Percentiles rank a stretch among this genome's conserved stretches.
These are phyloP conservation scores for Candida ipomoeae DNA, from an alignment of 805 yeast species.

Conservation along the genomic window DNA sequence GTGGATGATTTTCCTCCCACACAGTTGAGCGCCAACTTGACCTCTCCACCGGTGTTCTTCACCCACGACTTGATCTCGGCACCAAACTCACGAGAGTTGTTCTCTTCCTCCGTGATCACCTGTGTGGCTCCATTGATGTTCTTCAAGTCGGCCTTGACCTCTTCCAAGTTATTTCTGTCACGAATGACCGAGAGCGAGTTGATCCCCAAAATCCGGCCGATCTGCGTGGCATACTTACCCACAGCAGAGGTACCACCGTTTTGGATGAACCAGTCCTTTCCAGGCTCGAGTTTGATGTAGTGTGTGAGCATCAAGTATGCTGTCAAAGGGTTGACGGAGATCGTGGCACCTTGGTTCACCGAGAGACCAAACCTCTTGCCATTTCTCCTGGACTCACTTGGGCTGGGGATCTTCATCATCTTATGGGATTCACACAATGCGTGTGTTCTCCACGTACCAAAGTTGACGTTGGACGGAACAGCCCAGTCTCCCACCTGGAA, in stretches of 20 bases:
- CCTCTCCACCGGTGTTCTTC: conserved; percentile 43
- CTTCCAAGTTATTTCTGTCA: conserved; percentile 75
- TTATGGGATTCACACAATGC: conserved; percentile 48
- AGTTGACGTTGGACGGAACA: conserved; percentile 69
- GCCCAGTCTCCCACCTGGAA: conserved; percentile 67
- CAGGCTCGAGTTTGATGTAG: conserved; percentile 55
- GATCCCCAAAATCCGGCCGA: conserved; percentile 71
- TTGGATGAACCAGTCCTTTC: conserved; percentile 86
- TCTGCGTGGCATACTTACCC: conserved; percentile 85
- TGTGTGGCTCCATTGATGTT: conserved; percentile 71
- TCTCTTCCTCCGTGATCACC: conserved; percentile 87
- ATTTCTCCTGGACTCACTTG: conserved; percentile 40
- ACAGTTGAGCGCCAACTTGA: conserved; percentile 82
- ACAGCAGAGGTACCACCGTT: conserved; percentile 97
- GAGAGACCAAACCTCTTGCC: conserved; percentile 32
- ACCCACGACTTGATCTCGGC: conserved; percentile 54
- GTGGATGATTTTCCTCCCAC: conserved; percentile 89
- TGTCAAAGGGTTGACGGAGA: conserved; percentile 87
- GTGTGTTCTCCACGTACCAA: conserved; percentile 93
- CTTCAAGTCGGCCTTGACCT: conserved; percentile 47
- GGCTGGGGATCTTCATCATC: conserved; percentile 56
- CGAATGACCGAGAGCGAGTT: conserved; percentile 87
- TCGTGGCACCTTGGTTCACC: conserved; percentile 73
- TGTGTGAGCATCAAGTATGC: conserved; percentile 85
- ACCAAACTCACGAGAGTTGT: conserved; percentile 62